Percentiles rank a stretch among this genome's conserved stretches.
Evolutionary conservation across 2,329 filamentous ascomycete species (phyloP).

Genomic region (Ambrosiella xylebori): DNA sequence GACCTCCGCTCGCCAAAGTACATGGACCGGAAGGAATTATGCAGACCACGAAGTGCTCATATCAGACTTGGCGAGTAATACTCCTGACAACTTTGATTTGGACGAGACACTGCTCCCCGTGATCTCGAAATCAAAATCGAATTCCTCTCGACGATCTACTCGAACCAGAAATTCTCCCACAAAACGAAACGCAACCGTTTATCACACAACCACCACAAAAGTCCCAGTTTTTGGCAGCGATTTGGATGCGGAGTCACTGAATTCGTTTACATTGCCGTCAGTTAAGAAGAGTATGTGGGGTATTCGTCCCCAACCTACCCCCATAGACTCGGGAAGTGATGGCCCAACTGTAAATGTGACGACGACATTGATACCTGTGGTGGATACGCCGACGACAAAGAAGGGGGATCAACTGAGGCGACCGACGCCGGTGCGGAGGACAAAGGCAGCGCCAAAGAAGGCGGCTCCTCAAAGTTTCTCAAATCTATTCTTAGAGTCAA

Average conservation of each 20-base stretch:
- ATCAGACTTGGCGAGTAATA: conserved; percentile 11
- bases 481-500: conserved; percentile 5
- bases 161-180: background rate
- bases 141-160: background rate
- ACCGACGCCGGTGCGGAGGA: conserved; percentile 7
- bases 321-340: conserved; percentile 6
- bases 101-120: background rate
- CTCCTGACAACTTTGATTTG: conserved; percentile 7
- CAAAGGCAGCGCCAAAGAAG: background rate
- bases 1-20: conserved; percentile 2
- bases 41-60: background rate
- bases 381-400: conserved; percentile 6
- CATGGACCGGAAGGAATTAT: background rate
- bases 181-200: background rate
- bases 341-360: conserved; percentile 4
- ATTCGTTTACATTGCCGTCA: background rate
- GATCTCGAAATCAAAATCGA: background rate
- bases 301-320: conserved; percentile 2
- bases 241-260: conserved; percentile 1
- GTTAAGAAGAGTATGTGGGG: background rate
- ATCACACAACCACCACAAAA: background rate
- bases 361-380: conserved; percentile 7
- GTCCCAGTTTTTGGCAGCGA: background rate
- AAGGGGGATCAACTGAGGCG: background rate
- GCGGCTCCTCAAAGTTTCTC: background rate